Evolutionary conservation across 257 asterid species (phyloP), one percentile per base, ranked within the genome.

Genomic region (Capsicum chinense): DNA sequence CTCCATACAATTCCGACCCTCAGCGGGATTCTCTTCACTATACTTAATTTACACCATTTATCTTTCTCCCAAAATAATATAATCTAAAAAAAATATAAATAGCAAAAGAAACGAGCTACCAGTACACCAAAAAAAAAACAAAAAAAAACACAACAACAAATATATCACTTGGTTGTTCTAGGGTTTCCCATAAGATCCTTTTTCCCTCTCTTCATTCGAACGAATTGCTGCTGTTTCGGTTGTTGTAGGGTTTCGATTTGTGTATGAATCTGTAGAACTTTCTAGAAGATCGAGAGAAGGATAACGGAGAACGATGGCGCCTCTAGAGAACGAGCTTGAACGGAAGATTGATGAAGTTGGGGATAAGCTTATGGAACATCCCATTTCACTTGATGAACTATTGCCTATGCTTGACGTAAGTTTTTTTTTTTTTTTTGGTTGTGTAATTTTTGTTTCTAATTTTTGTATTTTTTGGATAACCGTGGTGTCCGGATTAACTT

Each of bases 381-480:
- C 97, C 3, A 16, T 95, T 62, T 87, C 93, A 12, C 80, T 76
- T 56, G 95, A 92, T 7, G 92, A 93, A 64, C 95, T 96, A 80
- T 91, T 94, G 66, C 84, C 89, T 47, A 88, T 94, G 86, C 98
- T 96, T 82, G 98, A 96, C 85, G 99, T 96, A 90, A 91, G 93
- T 80, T 71, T 13, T 42, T 48, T 17, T 83, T 15, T n/a, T 44
- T 19, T 70, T 52, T 73, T 19, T 13, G 52, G 44, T 26, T 44
- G 44, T 39, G 44, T 39, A 39, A 39, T 39, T 39, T 39, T 39
- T 39, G 33, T 26, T 26, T 26, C 33, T 26, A 26, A 26, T 26
- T 26, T 26, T 26, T 26, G 2, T 39, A 39, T 39, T 39, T 39
- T 39, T 39, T 39, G 44, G 44, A 39, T 39, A 39, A 39, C 4